phyloP scores from a whole-genome alignment of 768 basidiomycete genomes.

The Rhodotorula graminis region DNA sequence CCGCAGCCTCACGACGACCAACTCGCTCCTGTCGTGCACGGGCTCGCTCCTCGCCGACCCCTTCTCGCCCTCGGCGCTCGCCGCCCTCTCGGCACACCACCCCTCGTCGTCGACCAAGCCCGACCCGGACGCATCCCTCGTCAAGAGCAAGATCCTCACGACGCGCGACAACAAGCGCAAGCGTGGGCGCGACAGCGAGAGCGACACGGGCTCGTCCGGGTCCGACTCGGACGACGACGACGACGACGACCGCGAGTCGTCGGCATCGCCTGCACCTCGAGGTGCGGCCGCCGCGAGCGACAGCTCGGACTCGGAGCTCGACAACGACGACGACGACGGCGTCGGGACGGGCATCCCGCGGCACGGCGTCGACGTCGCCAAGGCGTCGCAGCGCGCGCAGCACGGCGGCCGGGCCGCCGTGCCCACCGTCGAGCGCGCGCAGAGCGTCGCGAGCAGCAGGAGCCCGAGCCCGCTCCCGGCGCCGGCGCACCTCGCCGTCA shows the following conservation, averaged over 20 bases:
- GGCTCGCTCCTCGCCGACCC: constrained; percentile 43
- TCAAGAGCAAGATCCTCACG: background rate
- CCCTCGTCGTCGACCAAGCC: background rate
- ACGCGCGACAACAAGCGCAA: background rate
- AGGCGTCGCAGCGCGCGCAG: background rate
- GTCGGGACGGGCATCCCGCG: constrained; percentile 29
- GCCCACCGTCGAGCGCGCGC: background rate
- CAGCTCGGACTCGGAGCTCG: background rate
- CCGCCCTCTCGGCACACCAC: background rate
- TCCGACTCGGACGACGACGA: background rate
- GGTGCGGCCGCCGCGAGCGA: background rate
- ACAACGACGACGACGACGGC: constrained; percentile 25
- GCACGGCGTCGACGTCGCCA: background rate
- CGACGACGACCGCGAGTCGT: background rate
- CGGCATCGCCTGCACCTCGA: background rate
- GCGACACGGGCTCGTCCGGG: background rate
- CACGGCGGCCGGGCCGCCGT: background rate
- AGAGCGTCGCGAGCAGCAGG: background rate
- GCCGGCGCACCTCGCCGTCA: background rate
- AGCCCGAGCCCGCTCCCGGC: constrained; percentile 5
- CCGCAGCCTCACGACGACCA: constrained; percentile 40
- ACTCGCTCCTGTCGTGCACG: constrained; percentile 42
- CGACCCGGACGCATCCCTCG: background rate
- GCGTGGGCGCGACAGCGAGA: constrained; percentile 1
- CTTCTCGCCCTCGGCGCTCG: constrained; percentile 21